phyloP scores from a whole-genome alignment of 2,329 filamentous ascomycete species.

The Neurospora sp. region DNA sequence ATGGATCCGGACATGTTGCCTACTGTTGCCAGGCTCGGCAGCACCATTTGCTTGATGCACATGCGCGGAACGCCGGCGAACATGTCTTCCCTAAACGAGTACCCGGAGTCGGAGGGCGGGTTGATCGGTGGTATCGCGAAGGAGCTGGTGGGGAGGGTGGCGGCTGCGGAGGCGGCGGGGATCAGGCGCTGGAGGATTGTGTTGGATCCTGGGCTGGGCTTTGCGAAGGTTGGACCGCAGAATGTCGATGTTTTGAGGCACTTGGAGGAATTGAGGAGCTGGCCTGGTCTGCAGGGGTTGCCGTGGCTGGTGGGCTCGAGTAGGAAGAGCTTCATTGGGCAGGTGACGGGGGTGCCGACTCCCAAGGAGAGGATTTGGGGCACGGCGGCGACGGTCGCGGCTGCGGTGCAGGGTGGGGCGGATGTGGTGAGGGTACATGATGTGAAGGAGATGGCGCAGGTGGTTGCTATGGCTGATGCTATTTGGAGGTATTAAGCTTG shows the following conservation, averaged over 20 bases:
- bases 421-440: conserved; percentile 93
- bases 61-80: conserved; percentile 82
- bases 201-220: conserved; percentile 87
- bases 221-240: conserved; percentile 74
- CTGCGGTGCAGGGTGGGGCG: conserved; percentile 76
- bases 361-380: conserved; percentile 69
- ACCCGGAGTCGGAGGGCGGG: conserved; percentile 37
- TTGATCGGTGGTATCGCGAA: conserved; percentile 53
- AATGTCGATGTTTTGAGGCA: conserved; percentile 71
- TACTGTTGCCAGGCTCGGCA: conserved; percentile 67
- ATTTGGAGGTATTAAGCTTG: conserved; percentile 54
- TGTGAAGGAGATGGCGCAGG: conserved; percentile 74
- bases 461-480: conserved; percentile 84
- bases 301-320: conserved; percentile 88
- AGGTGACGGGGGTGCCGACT: conserved; percentile 64
- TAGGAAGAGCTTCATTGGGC: conserved; percentile 81
- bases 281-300: conserved; percentile 56
- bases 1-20: conserved; percentile 75
- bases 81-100: conserved; percentile 62
- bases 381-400: conserved; percentile 79
- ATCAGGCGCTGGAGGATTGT: conserved; percentile 90
- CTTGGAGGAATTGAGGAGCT: conserved; percentile 53
- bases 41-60: conserved; percentile 80
- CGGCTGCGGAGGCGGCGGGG: conserved; percentile 68
- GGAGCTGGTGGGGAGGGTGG: conserved; percentile 63